Conservation (phyloP, 2,329 filamentous ascomycete species). For the Acrodontium crateriforme region DNA sequence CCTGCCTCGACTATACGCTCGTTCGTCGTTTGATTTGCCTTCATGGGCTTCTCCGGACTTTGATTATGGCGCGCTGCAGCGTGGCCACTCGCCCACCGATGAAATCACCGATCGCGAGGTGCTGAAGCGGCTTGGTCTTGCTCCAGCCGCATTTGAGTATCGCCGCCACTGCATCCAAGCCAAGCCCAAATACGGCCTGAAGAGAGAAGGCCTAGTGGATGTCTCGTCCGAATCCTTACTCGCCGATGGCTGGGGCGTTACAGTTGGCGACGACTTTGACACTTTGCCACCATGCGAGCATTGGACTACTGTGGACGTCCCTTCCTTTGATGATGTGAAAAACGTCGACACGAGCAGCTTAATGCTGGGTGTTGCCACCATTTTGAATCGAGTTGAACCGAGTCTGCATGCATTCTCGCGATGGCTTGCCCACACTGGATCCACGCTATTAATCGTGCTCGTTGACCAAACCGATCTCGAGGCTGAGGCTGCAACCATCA, state of each 20-base stretch:
- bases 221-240: not conserved
- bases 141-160: conserved; percentile 7
- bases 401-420: conserved; percentile 13
- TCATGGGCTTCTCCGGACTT: too few relatives aligned
- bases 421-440: conserved; percentile 14
- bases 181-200: not conserved
- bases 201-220: conserved; percentile 1
- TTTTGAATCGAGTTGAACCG: conserved; percentile 9
- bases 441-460: conserved; percentile 13
- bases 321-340: conserved; percentile 1
- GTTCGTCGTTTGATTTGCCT: too few relatives aligned
- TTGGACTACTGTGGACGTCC: conserved; percentile 2
- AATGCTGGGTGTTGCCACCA: conserved; percentile 15
- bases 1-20: too few relatives aligned
- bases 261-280: conserved; percentile 1
- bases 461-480: conserved; percentile 10
- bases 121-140: too few relatives aligned
- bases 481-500: conserved; percentile 5
- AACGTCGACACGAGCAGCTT: conserved; percentile 8
- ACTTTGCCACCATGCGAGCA: conserved; percentile 2
- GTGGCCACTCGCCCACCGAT: too few relatives aligned
- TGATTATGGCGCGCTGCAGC: too few relatives aligned
- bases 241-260: not conserved
- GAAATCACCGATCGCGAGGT: too few relatives aligned
- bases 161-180: conserved; percentile 4